Conservation (phyloP, 805 yeast genomes). For the Metschnikowia dekortorum region DNA sequence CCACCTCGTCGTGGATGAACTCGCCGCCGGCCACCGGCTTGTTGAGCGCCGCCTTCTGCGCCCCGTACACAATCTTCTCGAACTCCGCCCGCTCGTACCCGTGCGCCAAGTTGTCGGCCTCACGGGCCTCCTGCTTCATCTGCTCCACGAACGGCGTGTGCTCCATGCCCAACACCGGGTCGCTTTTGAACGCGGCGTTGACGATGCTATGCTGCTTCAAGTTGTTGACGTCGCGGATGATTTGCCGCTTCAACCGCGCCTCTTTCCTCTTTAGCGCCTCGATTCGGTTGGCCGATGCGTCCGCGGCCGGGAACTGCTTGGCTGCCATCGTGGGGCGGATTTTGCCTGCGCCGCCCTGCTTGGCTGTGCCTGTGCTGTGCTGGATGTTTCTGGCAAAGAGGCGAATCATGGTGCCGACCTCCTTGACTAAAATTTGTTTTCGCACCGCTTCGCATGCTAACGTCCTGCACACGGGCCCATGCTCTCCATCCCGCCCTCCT, state of each 20-base stretch:
- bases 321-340: conserved; percentile 26
- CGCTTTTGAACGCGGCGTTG: conserved; percentile 43
- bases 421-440: conserved; percentile 1
- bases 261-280: conserved; percentile 36
- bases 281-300: conserved; percentile 30
- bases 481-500: too few relatives aligned
- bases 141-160: conserved; percentile 65
- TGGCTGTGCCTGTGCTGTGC: conserved; percentile 5
- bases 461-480: neutral
- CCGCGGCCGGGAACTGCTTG: conserved; percentile 31
- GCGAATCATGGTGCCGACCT: conserved; percentile 11
- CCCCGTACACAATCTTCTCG: conserved; percentile 73
- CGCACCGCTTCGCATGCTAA: neutral
- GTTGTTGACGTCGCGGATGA: conserved; percentile 34
- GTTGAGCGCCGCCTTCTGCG: conserved; percentile 56
- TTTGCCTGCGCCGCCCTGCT: conserved; percentile 6
- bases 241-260: conserved; percentile 37
- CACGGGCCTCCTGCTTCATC: conserved; percentile 60
- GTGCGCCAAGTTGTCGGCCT: conserved; percentile 58
- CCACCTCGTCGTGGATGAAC: conserved; percentile 25
- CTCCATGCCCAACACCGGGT: conserved; percentile 79
- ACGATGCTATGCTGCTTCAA: conserved; percentile 35
- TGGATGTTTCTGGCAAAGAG: conserved; percentile 8
- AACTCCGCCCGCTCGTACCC: conserved; percentile 61
- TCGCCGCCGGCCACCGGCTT: conserved; percentile 28